Evolutionary conservation across 2,329 filamentous ascomycete species (phyloP).

Genomic region (Beauveria scarabaeidicola): DNA sequence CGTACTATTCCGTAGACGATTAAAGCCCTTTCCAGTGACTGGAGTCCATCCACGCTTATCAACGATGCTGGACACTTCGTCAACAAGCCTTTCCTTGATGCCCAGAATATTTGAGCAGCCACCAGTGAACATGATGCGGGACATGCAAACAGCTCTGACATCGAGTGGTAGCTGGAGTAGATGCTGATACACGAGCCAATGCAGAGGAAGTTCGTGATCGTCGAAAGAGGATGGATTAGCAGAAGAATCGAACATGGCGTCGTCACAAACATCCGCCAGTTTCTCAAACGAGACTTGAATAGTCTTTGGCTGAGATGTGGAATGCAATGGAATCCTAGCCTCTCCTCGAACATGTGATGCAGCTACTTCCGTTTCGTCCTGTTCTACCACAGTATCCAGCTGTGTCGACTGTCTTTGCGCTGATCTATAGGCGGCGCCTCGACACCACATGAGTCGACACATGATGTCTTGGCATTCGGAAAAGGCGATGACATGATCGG

Average conservation of each 20-base stretch:
- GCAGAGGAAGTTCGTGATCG: slow-evolving; percentile 77
- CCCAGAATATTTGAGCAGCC: slow-evolving; percentile 73
- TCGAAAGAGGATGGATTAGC: slow-evolving; percentile 55
- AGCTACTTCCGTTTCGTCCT: slow-evolving; percentile 42
- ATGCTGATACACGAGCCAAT: slow-evolving; percentile 65
- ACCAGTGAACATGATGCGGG: slow-evolving; percentile 78
- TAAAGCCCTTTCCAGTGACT: slow-evolving; percentile 61
- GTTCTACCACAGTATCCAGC: slow-evolving; percentile 45
- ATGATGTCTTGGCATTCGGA: slow-evolving; percentile 76
- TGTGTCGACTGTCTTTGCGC: slow-evolving; percentile 30
- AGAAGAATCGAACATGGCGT: slow-evolving; percentile 58
- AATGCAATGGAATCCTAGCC: slow-evolving; percentile 35
- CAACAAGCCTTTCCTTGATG: slow-evolving; percentile 65
- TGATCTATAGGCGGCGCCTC: slow-evolving; percentile 23
- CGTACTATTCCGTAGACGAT: slow-evolving; percentile 39
- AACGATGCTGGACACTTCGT: slow-evolving; percentile 63
- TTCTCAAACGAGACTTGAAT: slow-evolving; percentile 60
- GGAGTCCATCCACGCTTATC: slow-evolving; percentile 66
- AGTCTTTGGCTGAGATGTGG: slow-evolving; percentile 41
- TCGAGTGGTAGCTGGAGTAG: slow-evolving; percentile 73
- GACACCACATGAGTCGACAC: slow-evolving; percentile 70
- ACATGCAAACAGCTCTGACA: slow-evolving; percentile 76
- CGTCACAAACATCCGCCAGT: slow-evolving; percentile 68
- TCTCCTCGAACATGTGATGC: slow-evolving; percentile 15
- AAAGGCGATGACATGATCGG: slow-evolving; percentile 48